Percentiles rank a stretch among this genome's conserved stretches.
Evolutionary conservation across 2,329 filamentous ascomycete species (phyloP).

Genomic region (Colletotrichum sp.): DNA sequence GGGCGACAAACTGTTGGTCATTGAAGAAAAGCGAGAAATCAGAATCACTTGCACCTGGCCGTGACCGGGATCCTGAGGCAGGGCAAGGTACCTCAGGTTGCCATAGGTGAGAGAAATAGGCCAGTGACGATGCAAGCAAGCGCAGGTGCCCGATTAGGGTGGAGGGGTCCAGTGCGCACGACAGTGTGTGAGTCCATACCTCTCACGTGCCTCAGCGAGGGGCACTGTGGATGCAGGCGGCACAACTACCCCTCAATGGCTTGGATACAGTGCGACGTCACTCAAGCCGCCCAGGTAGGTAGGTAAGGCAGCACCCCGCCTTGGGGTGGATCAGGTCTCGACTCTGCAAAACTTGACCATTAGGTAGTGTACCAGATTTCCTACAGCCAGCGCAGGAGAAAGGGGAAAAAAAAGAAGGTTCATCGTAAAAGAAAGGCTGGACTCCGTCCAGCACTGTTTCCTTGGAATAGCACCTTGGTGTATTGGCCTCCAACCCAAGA

Average conservation of each 20-base stretch:
- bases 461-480: neutral
- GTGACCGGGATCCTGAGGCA: constrained; percentile 6
- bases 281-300: neutral
- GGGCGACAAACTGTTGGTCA: neutral
- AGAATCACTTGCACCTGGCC: neutral
- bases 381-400: neutral
- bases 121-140: constrained; percentile 1
- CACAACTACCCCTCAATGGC: constrained; percentile 5
- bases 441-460: neutral
- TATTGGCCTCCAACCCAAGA: neutral
- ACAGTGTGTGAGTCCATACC: neutral
- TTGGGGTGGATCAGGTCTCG: neutral
- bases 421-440: neutral
- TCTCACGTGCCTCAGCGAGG: neutral
- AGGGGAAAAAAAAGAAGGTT: neutral
- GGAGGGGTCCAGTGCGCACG: neutral
- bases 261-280: constrained; percentile 6
- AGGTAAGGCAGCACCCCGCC: constrained; percentile 6
- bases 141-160: neutral
- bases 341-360: neutral
- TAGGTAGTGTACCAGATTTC: neutral
- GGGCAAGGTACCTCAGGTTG: neutral
- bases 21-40: neutral
- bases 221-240: neutral
- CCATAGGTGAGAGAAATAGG: neutral